Evolutionary conservation across 306 rosid genomes (phyloP), one percentile per base, ranked within the genome.

Genomic region (Bauhinia variegata): DNA sequence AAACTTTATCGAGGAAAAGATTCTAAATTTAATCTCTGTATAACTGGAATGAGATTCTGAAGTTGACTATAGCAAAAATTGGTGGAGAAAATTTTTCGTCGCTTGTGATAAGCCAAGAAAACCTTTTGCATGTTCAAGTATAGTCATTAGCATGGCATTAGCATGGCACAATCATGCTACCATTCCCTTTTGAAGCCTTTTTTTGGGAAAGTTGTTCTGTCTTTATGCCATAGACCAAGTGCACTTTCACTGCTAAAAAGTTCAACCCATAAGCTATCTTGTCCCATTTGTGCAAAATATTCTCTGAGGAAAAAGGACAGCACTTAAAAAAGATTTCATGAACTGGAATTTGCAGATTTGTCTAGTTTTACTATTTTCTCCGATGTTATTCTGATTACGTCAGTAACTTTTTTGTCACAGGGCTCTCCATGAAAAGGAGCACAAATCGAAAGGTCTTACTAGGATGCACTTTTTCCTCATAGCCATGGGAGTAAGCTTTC

Each of bases 401-500:
- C 41, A 36, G 9, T 3, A 36, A 36, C 41, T 36, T 36, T n/a
- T 36, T 36, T 5, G 41, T 46, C 13, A 30, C 82, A 85, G 89
- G 73, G 89, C 89, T 12, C 89, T 85, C 23, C 89, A 85, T 53
- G 89, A 85, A 61, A 82, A 54, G 65, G 87, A 85, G 34, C 31
- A 55, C 34, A 85, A 74, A 71, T 16, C 50, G 0, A 76, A 67
- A 58, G 78, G 89, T 32, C n/a, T 74, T 46, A 79, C 87, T 2
- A 52, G 85, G 62, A 76, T 85, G 85, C 60, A 68, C 41, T 85
- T 85, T 59, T 82, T 85, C 68, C 75, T 82, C 30, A 62, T 85
- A 37, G 81, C 73, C 54, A 57, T 85, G 83, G 68, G 70, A 82
- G 67, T 85, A 38, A 88, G 96, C 89, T 95, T 95, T 63, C 34